Evolutionary conservation across 768 basidiomycete genomes (phyloP).

Genomic region (Boletus pseudo-olivaceus): DNA sequence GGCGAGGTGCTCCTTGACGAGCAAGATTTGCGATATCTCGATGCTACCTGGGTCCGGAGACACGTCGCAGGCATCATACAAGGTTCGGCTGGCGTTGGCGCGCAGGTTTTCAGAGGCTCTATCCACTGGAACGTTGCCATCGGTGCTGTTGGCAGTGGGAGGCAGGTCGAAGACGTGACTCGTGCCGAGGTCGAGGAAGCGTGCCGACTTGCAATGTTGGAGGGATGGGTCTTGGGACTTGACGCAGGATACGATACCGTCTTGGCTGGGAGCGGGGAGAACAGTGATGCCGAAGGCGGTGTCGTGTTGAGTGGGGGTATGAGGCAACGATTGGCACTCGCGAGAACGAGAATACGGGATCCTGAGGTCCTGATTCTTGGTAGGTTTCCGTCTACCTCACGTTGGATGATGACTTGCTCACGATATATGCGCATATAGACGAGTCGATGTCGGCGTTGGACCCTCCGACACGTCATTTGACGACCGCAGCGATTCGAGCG

Average conservation of each 20-base stretch:
- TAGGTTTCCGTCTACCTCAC: slow-evolving; percentile 36
- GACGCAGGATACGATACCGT: slow-evolving; percentile 86
- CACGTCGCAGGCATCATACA: slow-evolving; percentile 80
- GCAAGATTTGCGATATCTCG: slow-evolving; percentile 71
- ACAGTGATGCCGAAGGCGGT: slow-evolving; percentile 43
- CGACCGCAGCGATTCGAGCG: slow-evolving; percentile 66
- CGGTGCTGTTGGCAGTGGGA: slow-evolving; percentile 51
- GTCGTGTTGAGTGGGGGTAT: slow-evolving; percentile 87
- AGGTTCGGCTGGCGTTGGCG: slow-evolving; percentile 49
- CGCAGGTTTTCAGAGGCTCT: slow-evolving; percentile 64
- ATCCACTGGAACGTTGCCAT: slow-evolving; percentile 87
- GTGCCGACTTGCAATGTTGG: slow-evolving; percentile 79
- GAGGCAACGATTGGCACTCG: slow-evolving; percentile 85
- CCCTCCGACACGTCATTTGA: slow-evolving; percentile 78
- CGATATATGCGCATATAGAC: slow-evolving; percentile 38
- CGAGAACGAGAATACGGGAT: slow-evolving; percentile 79
- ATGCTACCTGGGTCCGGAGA: slow-evolving; percentile 60
- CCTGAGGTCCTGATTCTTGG: slow-evolving; percentile 90
- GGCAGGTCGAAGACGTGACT: slow-evolving; percentile 48
- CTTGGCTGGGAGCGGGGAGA: slow-evolving; percentile 48
- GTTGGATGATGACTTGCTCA: background rate
- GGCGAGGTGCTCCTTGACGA: slow-evolving; percentile 80
- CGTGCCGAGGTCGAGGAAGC: slow-evolving; percentile 74
- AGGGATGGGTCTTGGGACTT: slow-evolving; percentile 82
- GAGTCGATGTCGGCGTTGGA: slow-evolving; percentile 86